These are phyloP conservation scores for Flaveria linearis DNA, from an alignment of 129 eudicot species.

Conservation along the genomic window DNA sequence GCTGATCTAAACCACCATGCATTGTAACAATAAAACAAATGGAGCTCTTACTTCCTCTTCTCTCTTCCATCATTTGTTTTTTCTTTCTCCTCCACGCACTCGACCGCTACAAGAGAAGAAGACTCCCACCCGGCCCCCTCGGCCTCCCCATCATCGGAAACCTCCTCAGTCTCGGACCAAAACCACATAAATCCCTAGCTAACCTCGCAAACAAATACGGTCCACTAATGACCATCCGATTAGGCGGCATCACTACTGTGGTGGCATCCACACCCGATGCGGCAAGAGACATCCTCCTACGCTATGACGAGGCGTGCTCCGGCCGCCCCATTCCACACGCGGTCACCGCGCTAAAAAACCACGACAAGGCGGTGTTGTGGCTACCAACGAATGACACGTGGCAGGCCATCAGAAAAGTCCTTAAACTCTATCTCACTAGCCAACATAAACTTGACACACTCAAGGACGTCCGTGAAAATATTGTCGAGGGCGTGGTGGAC, in stretches of 20 bases:
- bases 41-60: background rate
- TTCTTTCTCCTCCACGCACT: background rate
- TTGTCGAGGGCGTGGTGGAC: too few relatives aligned
- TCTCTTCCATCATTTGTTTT: background rate
- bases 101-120: background rate
- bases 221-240: conserved; percentile 10
- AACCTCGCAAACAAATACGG: conserved; percentile 23
- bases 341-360: too few relatives aligned
- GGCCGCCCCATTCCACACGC: background rate
- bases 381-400: too few relatives aligned
- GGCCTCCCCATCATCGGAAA: conserved; percentile 22
- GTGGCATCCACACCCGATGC: background rate
- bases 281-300: background rate
- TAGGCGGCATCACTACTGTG: background rate
- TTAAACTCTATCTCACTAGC: too few relatives aligned
- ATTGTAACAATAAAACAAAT: background rate
- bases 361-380: too few relatives aligned
- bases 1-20: too few relatives aligned
- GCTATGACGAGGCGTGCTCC: background rate
- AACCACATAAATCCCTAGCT: conserved; percentile 23
- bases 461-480: too few relatives aligned
- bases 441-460: too few relatives aligned
- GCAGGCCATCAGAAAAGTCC: too few relatives aligned
- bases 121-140: conserved; percentile 2
- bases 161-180: conserved; percentile 14